These are phyloP conservation scores for Lophium mytilinum DNA, from an alignment of 495 filamentous ascomycete genomes.

Conservation along the genomic window DNA sequence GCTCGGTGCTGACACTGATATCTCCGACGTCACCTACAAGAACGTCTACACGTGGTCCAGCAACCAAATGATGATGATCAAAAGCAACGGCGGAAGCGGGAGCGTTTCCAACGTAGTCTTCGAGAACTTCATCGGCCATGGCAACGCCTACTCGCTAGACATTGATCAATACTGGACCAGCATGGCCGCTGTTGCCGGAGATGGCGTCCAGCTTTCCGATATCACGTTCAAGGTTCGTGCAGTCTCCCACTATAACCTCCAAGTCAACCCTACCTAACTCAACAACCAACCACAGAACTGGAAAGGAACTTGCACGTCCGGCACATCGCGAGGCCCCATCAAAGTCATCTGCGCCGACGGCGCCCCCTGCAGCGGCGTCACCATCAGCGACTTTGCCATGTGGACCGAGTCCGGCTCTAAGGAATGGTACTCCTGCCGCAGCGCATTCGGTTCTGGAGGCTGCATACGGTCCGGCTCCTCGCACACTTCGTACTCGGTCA, in stretches of 20 bases:
- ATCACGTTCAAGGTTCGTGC: conserved; percentile 37
- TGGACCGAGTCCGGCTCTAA: conserved; percentile 47
- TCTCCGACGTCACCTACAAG: conserved; percentile 25
- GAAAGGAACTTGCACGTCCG: conserved; percentile 48
- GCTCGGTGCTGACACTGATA: conserved; percentile 22
- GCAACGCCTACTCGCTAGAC: conserved; percentile 46
- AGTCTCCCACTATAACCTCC: neutral
- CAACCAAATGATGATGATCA: conserved; percentile 59
- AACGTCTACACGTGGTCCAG: conserved; percentile 29
- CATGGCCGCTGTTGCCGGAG: conserved; percentile 17
- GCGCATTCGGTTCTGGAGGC: conserved; percentile 43
- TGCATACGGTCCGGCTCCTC: conserved; percentile 34
- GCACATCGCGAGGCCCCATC: conserved; percentile 43
- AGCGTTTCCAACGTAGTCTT: conserved; percentile 45
- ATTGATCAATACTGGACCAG: conserved; percentile 48
- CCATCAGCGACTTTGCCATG: conserved; percentile 48
- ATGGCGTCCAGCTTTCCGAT: conserved; percentile 44
- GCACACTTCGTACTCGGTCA: conserved; percentile 27
- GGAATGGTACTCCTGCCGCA: conserved; percentile 43
- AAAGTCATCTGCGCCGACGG: conserved; percentile 39
- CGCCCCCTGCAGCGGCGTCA: conserved; percentile 47
- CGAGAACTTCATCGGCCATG: conserved; percentile 49
- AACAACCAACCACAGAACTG: conserved; percentile 35
- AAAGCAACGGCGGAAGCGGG: conserved; percentile 50
- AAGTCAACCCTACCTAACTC: neutral